phyloP scores from a whole-genome alignment of 139 green algal species.

The Bryopsis sp. region DNA sequence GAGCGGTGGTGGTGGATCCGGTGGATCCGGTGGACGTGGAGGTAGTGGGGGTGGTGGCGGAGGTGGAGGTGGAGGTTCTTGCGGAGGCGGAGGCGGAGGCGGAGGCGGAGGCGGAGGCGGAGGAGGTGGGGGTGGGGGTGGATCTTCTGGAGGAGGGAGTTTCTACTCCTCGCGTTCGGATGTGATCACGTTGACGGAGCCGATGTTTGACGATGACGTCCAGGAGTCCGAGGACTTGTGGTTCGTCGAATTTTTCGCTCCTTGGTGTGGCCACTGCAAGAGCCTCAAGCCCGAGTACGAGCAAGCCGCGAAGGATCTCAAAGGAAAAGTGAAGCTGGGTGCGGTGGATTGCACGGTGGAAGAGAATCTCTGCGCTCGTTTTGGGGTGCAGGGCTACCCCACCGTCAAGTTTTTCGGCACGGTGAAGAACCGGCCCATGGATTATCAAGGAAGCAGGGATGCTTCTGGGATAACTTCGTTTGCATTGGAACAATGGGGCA shows the following conservation, averaged over 20 bases:
- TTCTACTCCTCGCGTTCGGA: conserved; percentile 48
- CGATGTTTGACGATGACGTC: conserved; percentile 70
- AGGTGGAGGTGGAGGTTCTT: conserved; percentile 17
- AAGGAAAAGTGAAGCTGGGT: conserved; percentile 69
- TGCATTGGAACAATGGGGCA: conserved; percentile 33
- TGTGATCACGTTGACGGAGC: conserved; percentile 60
- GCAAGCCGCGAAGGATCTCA: conserved; percentile 42
- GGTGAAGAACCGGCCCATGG: conserved; percentile 58
- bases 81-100: no score
- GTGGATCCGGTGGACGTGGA: conserved; percentile 19
- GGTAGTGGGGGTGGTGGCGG: conserved; percentile 16
- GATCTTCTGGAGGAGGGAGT: conserved; percentile 15
- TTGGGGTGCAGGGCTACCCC: conserved; percentile 67
- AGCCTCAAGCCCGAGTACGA: conserved; percentile 68
- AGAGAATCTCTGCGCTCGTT: conserved; percentile 30
- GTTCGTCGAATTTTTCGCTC: conserved; percentile 57
- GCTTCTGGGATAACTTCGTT: conserved; percentile 42
- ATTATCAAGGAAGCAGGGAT: conserved; percentile 71
- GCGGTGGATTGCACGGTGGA: conserved; percentile 76
- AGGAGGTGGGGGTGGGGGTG: no score
- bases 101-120: no score
- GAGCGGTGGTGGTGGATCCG: neutral
- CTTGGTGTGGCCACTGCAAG: conserved; percentile 73
- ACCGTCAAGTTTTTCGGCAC: conserved; percentile 83
- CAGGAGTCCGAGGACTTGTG: conserved; percentile 55